A percentile compares a stretch with the other conserved stretches of the same genome.
These are phyloP conservation scores for Sugiyamaella novakii DNA, from an alignment of 1,139 yeast species.

Conservation along the genomic window DNA sequence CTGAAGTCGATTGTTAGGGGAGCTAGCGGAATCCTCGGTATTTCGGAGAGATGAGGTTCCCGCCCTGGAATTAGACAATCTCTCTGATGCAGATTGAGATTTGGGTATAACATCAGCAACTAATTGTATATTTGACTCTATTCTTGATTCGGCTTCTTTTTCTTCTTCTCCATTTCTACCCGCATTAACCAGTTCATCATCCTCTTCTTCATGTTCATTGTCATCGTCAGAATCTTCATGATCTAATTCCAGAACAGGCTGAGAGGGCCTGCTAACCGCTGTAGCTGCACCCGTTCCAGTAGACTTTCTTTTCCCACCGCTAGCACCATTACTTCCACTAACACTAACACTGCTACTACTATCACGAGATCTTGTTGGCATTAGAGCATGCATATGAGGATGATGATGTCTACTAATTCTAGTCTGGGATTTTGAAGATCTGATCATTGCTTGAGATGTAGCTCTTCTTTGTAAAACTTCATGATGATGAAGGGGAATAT, in stretches of 20 bases:
- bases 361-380: slow-evolving; percentile 18
- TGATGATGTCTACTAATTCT: slow-evolving; percentile 22
- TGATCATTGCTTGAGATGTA: slow-evolving; percentile 22
- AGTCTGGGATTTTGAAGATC: slow-evolving; percentile 31
- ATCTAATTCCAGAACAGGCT: slow-evolving; percentile 37
- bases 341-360: background rate
- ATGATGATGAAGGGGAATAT: slow-evolving; percentile 13
- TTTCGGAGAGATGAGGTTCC: slow-evolving; percentile 20
- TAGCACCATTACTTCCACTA: background rate
- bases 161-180: background rate
- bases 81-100: background rate
- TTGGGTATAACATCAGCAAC: background rate
- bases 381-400: slow-evolving; percentile 14
- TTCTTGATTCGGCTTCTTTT: background rate
- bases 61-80: slow-evolving; percentile 17
- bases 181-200: background rate
- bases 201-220: slow-evolving; percentile 38
- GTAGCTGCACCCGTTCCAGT: slow-evolving; percentile 24
- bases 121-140: slow-evolving; percentile 13
- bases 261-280: slow-evolving; percentile 29
- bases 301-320: slow-evolving; percentile 6
- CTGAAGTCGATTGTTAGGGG: background rate
- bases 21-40: slow-evolving; percentile 2
- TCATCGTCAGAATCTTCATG: slow-evolving; percentile 35
- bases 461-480: slow-evolving; percentile 18